phyloP scores from a whole-genome alignment of 2,329 filamentous ascomycete genomes.

The Polychaeton citri region DNA sequence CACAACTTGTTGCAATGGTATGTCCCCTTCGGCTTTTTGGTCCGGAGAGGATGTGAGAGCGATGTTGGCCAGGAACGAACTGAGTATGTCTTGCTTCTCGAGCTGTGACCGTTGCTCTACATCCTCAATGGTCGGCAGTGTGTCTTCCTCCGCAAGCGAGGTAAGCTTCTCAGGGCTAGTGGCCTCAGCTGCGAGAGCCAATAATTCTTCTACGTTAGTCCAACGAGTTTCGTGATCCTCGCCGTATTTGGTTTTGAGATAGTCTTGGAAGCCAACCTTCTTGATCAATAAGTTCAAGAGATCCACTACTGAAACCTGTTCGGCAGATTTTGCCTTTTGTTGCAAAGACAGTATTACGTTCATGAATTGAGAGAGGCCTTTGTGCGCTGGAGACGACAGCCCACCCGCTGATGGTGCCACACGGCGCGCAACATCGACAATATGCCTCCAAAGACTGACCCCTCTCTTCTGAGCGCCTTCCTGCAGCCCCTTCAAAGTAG shows the following conservation, averaged over 20 bases:
- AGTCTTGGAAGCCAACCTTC: conserved; percentile 60
- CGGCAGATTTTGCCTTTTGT: conserved; percentile 36
- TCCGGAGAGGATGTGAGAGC: conserved; percentile 71
- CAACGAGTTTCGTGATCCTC: conserved; percentile 68
- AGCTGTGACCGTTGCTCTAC: conserved; percentile 42
- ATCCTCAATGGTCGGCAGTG: conserved; percentile 55
- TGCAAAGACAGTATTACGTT: conserved; percentile 45
- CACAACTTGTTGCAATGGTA: conserved; percentile 51
- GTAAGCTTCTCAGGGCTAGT: conserved; percentile 16
- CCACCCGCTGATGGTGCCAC: conserved; percentile 38
- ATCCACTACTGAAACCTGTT: conserved; percentile 26
- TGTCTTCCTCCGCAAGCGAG: conserved; percentile 30
- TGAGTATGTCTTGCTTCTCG: conserved; percentile 49
- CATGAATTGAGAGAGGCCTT: conserved; percentile 45
- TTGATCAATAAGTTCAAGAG: conserved; percentile 46
- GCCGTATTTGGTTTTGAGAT: conserved; percentile 55
- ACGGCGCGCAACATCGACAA: conserved; percentile 46
- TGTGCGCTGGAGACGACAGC: conserved; percentile 40
- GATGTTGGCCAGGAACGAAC: conserved; percentile 78
- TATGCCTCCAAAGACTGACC: conserved; percentile 61
- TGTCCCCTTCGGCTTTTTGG: conserved; percentile 42
- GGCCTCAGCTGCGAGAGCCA: conserved; percentile 65
- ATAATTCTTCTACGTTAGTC: conserved; percentile 83
- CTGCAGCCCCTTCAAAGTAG: conserved; percentile 58
- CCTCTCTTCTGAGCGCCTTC: conserved; percentile 61